A percentile compares a stretch with the other conserved stretches of the same genome.
Conservation (phyloP, 352 stramenopile genomes). For the Halophytophthora polymorphica region DNA sequence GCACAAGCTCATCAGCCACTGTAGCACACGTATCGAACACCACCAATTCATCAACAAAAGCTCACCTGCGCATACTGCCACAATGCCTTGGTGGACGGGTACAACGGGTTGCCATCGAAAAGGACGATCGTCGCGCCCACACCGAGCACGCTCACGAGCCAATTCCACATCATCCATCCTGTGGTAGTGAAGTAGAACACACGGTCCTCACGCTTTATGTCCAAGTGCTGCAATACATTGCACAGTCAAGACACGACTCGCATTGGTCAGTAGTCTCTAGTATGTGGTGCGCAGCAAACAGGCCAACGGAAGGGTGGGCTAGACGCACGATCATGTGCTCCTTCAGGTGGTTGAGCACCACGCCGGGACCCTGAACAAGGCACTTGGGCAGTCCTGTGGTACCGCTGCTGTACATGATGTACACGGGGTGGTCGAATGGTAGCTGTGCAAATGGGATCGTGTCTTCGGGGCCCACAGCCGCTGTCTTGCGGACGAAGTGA, state of each 20-base stretch:
- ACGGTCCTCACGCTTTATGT: constrained; percentile 57
- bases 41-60: too few species aligned
- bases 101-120: constrained; percentile 77
- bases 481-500: constrained; percentile 33
- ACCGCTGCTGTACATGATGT: constrained; percentile 87
- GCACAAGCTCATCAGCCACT: not conserved
- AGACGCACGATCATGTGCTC: constrained; percentile 65
- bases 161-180: constrained; percentile 91
- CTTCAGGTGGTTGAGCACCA: constrained; percentile 79
- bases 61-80: constrained; percentile 64
- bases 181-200: constrained; percentile 85
- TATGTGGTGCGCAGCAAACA: not conserved
- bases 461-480: constrained; percentile 9
- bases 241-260: not conserved
- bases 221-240: constrained; percentile 40
- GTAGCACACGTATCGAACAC: too few species aligned
- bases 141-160: constrained; percentile 68
- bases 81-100: constrained; percentile 43
- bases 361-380: constrained; percentile 75
- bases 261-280: too few species aligned
- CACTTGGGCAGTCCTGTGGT: constrained; percentile 87
- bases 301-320: not conserved
- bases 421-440: constrained; percentile 84
- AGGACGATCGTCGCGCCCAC: constrained; percentile 72
- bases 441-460: constrained; percentile 66